These are phyloP conservation scores for Scheffersomyces lignicola DNA, from an alignment of 1,139 yeast species.

Conservation along the genomic window DNA sequence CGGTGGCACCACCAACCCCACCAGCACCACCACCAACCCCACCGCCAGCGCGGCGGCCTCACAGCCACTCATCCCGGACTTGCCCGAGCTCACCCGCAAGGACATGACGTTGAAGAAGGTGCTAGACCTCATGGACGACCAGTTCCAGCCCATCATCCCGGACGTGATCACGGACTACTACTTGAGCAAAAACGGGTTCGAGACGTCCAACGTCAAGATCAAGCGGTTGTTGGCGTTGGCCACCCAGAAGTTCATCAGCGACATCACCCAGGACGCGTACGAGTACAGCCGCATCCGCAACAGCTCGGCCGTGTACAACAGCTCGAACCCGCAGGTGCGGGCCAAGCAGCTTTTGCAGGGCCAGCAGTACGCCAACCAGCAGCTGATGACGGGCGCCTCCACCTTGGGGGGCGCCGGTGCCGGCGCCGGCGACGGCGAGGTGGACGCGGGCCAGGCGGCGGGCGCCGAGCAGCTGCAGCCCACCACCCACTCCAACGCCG, in stretches of 20 bases:
- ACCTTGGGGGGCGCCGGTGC: slow-evolving; percentile 38
- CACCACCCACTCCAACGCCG: slow-evolving; percentile 44
- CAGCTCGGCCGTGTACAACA: slow-evolving; percentile 76
- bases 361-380: slow-evolving; percentile 55
- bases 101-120: slow-evolving; percentile 89
- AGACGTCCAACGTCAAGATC: slow-evolving; percentile 74
- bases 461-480: slow-evolving; percentile 29
- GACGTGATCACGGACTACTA: slow-evolving; percentile 98
- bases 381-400: slow-evolving; percentile 30
- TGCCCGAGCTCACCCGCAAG: slow-evolving; percentile 74
- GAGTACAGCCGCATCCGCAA: slow-evolving; percentile 92
- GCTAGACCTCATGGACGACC: slow-evolving; percentile 80
- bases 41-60: slow-evolving; percentile 3
- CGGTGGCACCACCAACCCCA: not conserved
- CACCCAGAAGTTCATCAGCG: slow-evolving; percentile 92
- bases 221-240: slow-evolving; percentile 89
- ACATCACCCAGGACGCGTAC: slow-evolving; percentile 94
- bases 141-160: slow-evolving; percentile 94
- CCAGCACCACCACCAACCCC: not conserved
- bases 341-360: slow-evolving; percentile 78
- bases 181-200: slow-evolving; percentile 84
- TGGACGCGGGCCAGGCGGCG: slow-evolving; percentile 31
- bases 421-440: slow-evolving; percentile 40
- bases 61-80: slow-evolving; percentile 38
- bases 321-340: slow-evolving; percentile 83